Conservation (phyloP, 2,329 filamentous ascomycete genomes). For the Cladophialophora chaetospira region DNA sequence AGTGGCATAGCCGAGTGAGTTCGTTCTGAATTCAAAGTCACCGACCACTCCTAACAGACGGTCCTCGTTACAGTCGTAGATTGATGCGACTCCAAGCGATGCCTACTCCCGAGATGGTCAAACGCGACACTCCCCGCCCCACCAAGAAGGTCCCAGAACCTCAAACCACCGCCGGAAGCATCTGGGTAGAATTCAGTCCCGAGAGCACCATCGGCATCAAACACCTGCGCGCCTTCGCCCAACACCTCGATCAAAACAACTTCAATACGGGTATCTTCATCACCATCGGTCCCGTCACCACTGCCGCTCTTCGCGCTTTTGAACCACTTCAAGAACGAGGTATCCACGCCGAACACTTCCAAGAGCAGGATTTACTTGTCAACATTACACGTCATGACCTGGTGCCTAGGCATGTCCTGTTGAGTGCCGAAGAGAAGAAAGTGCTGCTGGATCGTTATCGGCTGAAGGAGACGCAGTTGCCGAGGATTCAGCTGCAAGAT, state of each 20-base stretch:
- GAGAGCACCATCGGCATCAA: constrained; percentile 83
- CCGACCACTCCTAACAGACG: background rate
- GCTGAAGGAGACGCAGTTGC: constrained; percentile 95
- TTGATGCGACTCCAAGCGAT: constrained; percentile 86
- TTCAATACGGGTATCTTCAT: constrained; percentile 92
- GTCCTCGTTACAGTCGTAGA: constrained; percentile 63
- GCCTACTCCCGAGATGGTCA: constrained; percentile 80
- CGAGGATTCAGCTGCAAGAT: constrained; percentile 86
- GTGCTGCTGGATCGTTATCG: constrained; percentile 86
- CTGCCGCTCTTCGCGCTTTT: constrained; percentile 84
- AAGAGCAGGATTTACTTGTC: constrained; percentile 92
- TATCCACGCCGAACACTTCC: constrained; percentile 84
- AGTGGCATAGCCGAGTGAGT: constrained; percentile 31
- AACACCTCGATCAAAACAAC: constrained; percentile 75
- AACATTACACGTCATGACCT: constrained; percentile 98
- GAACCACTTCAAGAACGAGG: constrained; percentile 51
- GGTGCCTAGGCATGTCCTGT: constrained; percentile 87
- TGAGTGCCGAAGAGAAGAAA: constrained; percentile 86
- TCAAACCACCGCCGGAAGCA: constrained; percentile 74
- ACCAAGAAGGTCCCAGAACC: constrained; percentile 71
- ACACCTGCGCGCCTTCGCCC: constrained; percentile 87
- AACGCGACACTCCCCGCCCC: constrained; percentile 75
- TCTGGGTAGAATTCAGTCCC: constrained; percentile 90
- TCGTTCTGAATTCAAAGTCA: background rate
- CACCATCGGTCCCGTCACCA: constrained; percentile 76